Evolutionary conservation across 305 asterid species (phyloP), one percentile per base, ranked within the genome.

Genomic region (Fraxinus nigra): DNA sequence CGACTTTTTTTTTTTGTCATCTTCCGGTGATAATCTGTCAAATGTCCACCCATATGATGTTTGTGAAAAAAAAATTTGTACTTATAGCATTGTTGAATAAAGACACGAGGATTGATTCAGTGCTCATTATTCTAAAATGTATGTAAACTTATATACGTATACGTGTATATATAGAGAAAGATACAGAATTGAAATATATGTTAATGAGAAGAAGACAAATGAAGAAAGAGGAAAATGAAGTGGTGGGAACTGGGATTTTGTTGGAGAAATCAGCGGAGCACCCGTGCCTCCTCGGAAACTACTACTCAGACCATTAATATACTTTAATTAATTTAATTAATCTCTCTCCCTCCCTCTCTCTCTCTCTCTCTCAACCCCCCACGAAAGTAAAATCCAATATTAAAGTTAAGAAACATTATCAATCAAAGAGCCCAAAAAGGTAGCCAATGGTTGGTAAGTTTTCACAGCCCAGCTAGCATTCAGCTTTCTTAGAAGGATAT

Each of bases 201-300:
- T 22, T 65, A 65, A 9, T 24, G 74, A 28, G 74, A 67, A 67
- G 74, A 67, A 11, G 37, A 67, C 74, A 67, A 26, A 63, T 24
- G 3, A 63, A 9, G 72, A 24, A 63, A 24, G 72, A 63, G 72
- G 34, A 24, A 63, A 63, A 22, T 2, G 73, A 24, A 4, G 74
- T 3, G 8, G 18, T 67, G 74, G 74, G 74, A 67, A 67, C 18
- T 67, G 74, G 74, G 74, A 67, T 67, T 67, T 67, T 67, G 37
- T 67, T 67, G 74, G 74, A 67, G 74, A 67, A 67, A 67, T 67
- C 35, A 67, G 74, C 74, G 74, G 37, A 26, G 74, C 74, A 26
- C 74, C 35, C 35, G 74, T 67, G 74, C 74, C 74, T 67, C 74
- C 74, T 67, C 8, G 74, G 35, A 67, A 67, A 67, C 35, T 26